Base-by-base conservation (phyloP, 345 rosid genomes). In the Murraya paniculata region DNA sequence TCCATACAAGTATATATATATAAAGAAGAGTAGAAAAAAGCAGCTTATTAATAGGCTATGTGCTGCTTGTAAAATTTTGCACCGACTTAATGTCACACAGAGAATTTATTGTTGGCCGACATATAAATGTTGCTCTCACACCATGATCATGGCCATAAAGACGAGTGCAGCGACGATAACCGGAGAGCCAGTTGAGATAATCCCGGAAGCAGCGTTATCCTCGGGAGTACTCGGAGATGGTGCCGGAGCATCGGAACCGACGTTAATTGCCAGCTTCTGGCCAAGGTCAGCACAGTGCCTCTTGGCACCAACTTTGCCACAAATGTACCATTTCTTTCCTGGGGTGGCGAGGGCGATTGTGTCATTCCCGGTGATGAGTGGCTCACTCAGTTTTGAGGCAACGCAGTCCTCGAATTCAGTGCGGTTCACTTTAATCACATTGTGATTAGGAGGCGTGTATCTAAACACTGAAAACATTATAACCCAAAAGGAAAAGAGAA, bases 321-420 rank as follows among this genome's bases (percentile, higher is more conserved):
- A 86, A 25, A 88, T 84, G 76, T 85, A 90, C 87, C 93, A 80
- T 72, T 86, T 86, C 16, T 72, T 82, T 35, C 88, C 89, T 1
- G 86, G 72, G 10, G 71, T 35, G 1, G 1, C 0, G 5, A 88
- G 84, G n/a, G 78, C 30, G 39, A 90, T 71, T n/a, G n/a, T 67
- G 61, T 85, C 93, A 2, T 80, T 66, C 8, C 91, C 90, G 13
- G 57, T 28, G 10, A 64, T 27, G 11, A 74, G 64, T 2, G 82
- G 25, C 21, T 58, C 28, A 21, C 50, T 73, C 0, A 59, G 2
- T 0, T 76, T 25, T 9, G 80, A 74, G n/a, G 68, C 8, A n/a
- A 18, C 45, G 82, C 91, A 88, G 10, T 36, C 19, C 25, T 74
- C 57, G 77, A 90, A 90, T 5, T 19, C 81, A 4, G 64, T 41